Evolutionary conservation across 768 basidiomycete genomes (phyloP), one percentile per base, ranked within the genome.

Genomic region (Floccularia luteovirens): DNA sequence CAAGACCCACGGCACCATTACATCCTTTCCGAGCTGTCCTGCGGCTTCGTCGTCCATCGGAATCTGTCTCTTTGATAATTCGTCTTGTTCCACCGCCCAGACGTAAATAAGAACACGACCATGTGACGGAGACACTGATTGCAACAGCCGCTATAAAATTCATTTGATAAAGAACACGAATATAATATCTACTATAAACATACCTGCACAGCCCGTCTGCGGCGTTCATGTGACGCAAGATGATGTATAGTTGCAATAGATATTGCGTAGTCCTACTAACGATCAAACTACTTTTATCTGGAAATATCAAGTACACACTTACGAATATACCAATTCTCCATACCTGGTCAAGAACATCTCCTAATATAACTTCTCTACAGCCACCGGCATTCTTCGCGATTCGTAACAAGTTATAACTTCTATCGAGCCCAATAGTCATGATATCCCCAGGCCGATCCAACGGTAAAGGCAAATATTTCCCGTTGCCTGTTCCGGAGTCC

Each of bases 211-310:
- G 90, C 83, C 13, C 67, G 55, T 46, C 67, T 71, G 14, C 96
- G 74, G 24, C 96, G 75, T 41, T 73, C 70, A 7, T 72, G 69
- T 0, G 91, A 94, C 2, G 91, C 80, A 4, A 99, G 71, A 59
- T 99, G 96, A 53, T 99, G 96, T 33, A 98, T 89, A 2, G 94
- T 98, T 20, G 96, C 96, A 46, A 99, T 93, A 3, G 93, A 96
- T 36, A 99, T 92, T 2, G 87, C 87, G 51, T 90, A 96, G 65
- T 97, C 91, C 93, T 97, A 49, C 13, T 27, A 8, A 28, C 31
- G 24, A 46, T 8, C 13, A 14, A 37, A 8, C 33, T 10, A 17
- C 10, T n/a, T n/a, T n/a, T n/a, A n/a, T n/a, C n/a, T n/a, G n/a
- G n/a, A n/a, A n/a, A n/a, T 10, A 30, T 30, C 24, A 10, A 17